These are phyloP conservation scores for Fragilaria radians DNA, from an alignment of 108 stramenopile genomes.

Conservation along the genomic window DNA sequence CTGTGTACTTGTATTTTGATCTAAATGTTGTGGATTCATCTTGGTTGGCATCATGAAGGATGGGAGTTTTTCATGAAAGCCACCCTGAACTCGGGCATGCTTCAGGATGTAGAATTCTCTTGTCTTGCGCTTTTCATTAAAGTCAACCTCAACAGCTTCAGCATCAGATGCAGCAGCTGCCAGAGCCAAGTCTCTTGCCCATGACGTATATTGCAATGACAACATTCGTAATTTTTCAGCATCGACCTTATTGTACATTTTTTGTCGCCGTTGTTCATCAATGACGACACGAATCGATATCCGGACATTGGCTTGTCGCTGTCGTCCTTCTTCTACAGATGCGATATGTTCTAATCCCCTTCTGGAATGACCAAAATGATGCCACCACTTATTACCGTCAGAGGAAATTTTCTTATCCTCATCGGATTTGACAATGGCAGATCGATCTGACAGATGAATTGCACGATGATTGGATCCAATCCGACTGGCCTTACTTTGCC, in stretches of 20 bases:
- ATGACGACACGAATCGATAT: slow-evolving; percentile 57
- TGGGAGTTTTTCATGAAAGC: background rate
- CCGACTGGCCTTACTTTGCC: slow-evolving; percentile 22
- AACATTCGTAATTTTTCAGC: slow-evolving; percentile 65
- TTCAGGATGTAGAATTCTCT: slow-evolving; percentile 77
- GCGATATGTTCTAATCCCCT: slow-evolving; percentile 81
- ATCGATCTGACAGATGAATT: slow-evolving; percentile 1
- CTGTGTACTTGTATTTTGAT: slow-evolving; percentile 40
- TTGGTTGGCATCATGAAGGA: slow-evolving; percentile 5
- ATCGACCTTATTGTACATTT: slow-evolving; percentile 37
- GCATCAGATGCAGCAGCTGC: slow-evolving; percentile 77
- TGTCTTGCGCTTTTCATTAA: slow-evolving; percentile 61
- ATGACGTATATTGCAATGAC: slow-evolving; percentile 64
- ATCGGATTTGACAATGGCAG: background rate
- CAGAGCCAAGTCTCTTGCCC: slow-evolving; percentile 72
- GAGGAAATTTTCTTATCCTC: background rate
- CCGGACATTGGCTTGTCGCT: slow-evolving; percentile 61
- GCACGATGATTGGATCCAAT: background rate
- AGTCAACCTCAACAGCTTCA: slow-evolving; percentile 65
- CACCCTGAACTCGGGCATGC: slow-evolving; percentile 31
- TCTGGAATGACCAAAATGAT: slow-evolving; percentile 76
- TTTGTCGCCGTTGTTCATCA: slow-evolving; percentile 64
- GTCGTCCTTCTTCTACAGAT: slow-evolving; percentile 67
- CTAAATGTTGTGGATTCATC: slow-evolving; percentile 22
- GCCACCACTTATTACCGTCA: slow-evolving; percentile 73